phyloP scores from a whole-genome alignment of 805 yeast genomes.

The Ogataea parapolymorpha region DNA sequence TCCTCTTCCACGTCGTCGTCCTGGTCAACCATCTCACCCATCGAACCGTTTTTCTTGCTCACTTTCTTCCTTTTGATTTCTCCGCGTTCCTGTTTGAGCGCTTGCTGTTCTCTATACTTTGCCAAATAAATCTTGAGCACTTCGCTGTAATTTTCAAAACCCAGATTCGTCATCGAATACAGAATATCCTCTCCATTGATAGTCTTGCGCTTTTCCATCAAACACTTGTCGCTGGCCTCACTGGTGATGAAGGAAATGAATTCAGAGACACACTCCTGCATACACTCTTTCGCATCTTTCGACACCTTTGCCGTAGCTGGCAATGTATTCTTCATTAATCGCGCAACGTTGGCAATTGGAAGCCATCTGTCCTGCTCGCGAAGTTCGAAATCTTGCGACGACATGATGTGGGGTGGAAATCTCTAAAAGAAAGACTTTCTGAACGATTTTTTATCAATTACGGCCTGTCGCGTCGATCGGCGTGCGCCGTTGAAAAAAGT shows the following conservation, averaged over 20 bases:
- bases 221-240: slow-evolving; percentile 61
- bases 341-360: slow-evolving; percentile 63
- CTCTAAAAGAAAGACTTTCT: slow-evolving; percentile 1
- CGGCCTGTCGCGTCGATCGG: slow-evolving; percentile 6
- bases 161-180: slow-evolving; percentile 60
- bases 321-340: slow-evolving; percentile 72
- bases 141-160: slow-evolving; percentile 69
- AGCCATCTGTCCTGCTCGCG: slow-evolving; percentile 61
- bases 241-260: slow-evolving; percentile 66
- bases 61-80: slow-evolving; percentile 38
- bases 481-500: not conserved
- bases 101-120: slow-evolving; percentile 71
- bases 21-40: slow-evolving; percentile 1
- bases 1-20: slow-evolving; percentile 15
- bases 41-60: slow-evolving; percentile 6
- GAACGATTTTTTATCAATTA: not conserved
- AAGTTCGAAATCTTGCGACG: slow-evolving; percentile 43
- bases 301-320: slow-evolving; percentile 74
- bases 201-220: slow-evolving; percentile 64
- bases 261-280: slow-evolving; percentile 60
- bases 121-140: slow-evolving; percentile 66
- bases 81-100: slow-evolving; percentile 63
- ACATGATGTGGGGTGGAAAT: slow-evolving; percentile 13
- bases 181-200: slow-evolving; percentile 68
- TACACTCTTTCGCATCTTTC: slow-evolving; percentile 75